A percentile compares a stretch with the other conserved stretches of the same genome.
Conservation (phyloP, 345 rosid genomes). For the Salix dunnii region DNA sequence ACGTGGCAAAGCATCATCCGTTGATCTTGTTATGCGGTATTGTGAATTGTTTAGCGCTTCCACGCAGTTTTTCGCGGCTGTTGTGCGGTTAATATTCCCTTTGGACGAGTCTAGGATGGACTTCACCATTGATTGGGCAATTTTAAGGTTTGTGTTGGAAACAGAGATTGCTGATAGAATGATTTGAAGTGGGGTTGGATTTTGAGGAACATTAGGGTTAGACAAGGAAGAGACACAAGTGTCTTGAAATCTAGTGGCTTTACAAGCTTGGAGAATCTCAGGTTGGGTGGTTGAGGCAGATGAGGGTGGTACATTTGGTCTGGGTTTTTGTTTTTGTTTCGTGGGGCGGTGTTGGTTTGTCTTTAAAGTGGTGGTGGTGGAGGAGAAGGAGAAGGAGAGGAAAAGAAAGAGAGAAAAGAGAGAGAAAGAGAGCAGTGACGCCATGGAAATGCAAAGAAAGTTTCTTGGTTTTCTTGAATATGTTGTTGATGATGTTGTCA, state of each 20-base stretch:
- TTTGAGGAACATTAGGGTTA: constrained; percentile 18
- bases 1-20: constrained; percentile 39
- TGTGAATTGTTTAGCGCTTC: constrained; percentile 52
- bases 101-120: constrained; percentile 53
- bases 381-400: constrained; percentile 2
- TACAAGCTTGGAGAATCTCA: constrained; percentile 47
- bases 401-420: constrained; percentile 20
- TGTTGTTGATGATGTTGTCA: background rate
- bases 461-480: background rate
- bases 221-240: constrained; percentile 42
- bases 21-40: constrained; percentile 41
- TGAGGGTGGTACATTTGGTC: background rate
- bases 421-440: constrained; percentile 20
- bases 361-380: constrained; percentile 5
- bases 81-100: constrained; percentile 55
- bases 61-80: constrained; percentile 56
- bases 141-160: constrained; percentile 51
- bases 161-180: constrained; percentile 61
- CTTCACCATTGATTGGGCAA: constrained; percentile 50
- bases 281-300: background rate
- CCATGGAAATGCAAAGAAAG: constrained; percentile 24
- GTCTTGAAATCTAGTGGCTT: constrained; percentile 60
- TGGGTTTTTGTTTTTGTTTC: background rate
- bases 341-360: constrained; percentile 2
- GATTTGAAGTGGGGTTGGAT: constrained; percentile 51